These are phyloP conservation scores for Cochlearia excelsa DNA, from an alignment of 345 rosid genomes.

Conservation along the genomic window DNA sequence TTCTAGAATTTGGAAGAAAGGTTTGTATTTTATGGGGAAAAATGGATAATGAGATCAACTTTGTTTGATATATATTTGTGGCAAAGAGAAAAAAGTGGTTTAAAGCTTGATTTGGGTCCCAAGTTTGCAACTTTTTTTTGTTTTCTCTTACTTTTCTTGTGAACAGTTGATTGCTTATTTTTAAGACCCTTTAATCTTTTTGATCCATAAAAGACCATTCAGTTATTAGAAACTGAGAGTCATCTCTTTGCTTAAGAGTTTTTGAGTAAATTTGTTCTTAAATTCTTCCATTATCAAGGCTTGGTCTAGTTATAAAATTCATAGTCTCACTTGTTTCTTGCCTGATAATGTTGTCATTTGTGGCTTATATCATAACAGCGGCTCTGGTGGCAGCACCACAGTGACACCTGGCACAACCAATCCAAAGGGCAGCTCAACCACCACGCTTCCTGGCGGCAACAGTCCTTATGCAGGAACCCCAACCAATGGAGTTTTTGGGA, in stretches of 20 bases:
- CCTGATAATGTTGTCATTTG: conserved; percentile 4
- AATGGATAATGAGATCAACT: conserved; percentile 16
- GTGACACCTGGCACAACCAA: conserved; percentile 32
- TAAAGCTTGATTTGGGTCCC: conserved; percentile 39
- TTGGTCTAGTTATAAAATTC: conserved; percentile 19
- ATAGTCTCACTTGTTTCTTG: conserved; percentile 3
- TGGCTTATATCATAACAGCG: background rate
- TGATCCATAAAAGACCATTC: conserved; percentile 13
- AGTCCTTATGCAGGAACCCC: conserved; percentile 33
- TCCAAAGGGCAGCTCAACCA: conserved; percentile 35
- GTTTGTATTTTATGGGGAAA: conserved; percentile 26
- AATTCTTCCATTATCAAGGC: background rate
- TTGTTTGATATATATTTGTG: conserved; percentile 24
- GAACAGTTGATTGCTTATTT: background rate
- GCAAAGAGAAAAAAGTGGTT: conserved; percentile 18
- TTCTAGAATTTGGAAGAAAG: conserved; percentile 15
- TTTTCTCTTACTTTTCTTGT: conserved; percentile 19
- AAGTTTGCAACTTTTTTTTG: conserved; percentile 27
- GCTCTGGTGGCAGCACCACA: conserved; percentile 28
- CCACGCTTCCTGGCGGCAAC: conserved; percentile 36
- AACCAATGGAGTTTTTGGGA: conserved; percentile 35
- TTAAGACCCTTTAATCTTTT: conserved; percentile 5
- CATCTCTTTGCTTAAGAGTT: conserved; percentile 1
- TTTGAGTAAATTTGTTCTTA: conserved; percentile 10
- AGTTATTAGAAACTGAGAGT: conserved; percentile 12